Percentiles rank a stretch among this genome's conserved stretches.
Conservation (phyloP, 805 yeast species). For the Starmerella stellata region DNA sequence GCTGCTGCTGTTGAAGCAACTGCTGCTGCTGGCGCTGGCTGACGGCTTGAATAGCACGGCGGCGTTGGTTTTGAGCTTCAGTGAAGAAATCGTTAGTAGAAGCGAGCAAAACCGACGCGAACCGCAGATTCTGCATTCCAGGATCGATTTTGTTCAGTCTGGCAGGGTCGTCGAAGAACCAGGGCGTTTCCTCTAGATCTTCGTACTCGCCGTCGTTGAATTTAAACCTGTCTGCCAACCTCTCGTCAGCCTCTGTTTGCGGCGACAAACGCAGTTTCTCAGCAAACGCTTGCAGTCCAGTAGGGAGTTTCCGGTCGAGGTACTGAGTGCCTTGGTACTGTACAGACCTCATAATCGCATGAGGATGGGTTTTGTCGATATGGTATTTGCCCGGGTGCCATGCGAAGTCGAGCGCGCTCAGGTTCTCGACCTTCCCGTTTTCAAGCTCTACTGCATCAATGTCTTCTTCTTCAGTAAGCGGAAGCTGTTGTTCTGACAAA, state of each 20-base stretch:
- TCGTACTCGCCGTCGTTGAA: conserved; percentile 39
- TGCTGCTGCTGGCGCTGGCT: conserved; percentile 23
- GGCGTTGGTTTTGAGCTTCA: conserved; percentile 57
- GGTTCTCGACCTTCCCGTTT: not conserved
- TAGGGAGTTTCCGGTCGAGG: conserved; percentile 8
- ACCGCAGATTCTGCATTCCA: conserved; percentile 75
- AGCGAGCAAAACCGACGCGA: conserved; percentile 76
- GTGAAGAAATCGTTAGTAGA: conserved; percentile 67
- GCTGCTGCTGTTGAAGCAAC: conserved; percentile 23
- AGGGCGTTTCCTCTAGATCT: not conserved
- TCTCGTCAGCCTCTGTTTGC: conserved; percentile 10
- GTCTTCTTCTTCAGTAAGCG: not conserved
- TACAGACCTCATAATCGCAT: conserved; percentile 5
- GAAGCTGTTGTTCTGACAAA: not conserved
- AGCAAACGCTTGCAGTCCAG: conserved; percentile 1
- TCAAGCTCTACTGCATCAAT: conserved; percentile 3
- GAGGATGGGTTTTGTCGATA: conserved; percentile 4
- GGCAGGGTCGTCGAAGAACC: conserved; percentile 52
- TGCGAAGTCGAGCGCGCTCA: conserved; percentile 9
- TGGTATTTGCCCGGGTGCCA: conserved; percentile 7
- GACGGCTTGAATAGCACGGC: conserved; percentile 30
- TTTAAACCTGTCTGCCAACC: conserved; percentile 47
- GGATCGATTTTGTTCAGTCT: conserved; percentile 62
- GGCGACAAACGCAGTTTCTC: conserved; percentile 18
- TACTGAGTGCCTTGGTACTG: conserved; percentile 1